phyloP scores from a whole-genome alignment of 2,329 filamentous ascomycete species.

The Penicillium crustosum region DNA sequence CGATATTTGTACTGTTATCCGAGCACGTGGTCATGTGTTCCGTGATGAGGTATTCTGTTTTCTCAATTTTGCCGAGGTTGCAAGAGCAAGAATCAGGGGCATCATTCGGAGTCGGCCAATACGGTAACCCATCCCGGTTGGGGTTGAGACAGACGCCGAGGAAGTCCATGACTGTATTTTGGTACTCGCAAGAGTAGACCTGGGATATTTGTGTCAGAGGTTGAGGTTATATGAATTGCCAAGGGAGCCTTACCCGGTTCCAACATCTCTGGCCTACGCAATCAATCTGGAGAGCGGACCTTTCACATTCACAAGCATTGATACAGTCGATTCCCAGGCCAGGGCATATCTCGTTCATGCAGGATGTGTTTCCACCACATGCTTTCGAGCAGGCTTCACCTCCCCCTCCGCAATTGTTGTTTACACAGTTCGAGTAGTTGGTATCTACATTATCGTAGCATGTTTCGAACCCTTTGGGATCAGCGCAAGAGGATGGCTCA shows the following conservation, averaged over 20 bases:
- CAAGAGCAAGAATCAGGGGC: slow-evolving; percentile 21
- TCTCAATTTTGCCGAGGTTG: slow-evolving; percentile 13
- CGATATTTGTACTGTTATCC: slow-evolving; percentile 13
- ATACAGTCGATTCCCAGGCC: slow-evolving; percentile 17
- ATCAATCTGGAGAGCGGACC: slow-evolving; percentile 6
- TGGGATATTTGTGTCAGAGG: background rate
- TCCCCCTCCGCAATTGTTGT: slow-evolving; percentile 14
- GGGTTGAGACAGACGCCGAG: slow-evolving; percentile 4
- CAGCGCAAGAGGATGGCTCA: slow-evolving; percentile 12
- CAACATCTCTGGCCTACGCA: slow-evolving; percentile 18
- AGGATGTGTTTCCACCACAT: slow-evolving; percentile 11
- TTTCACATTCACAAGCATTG: slow-evolving; percentile 17
- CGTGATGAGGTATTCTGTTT: slow-evolving; percentile 3
- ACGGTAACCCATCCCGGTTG: slow-evolving; percentile 14
- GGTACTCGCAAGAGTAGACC: slow-evolving; percentile 16
- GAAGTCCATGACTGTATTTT: slow-evolving; percentile 7
- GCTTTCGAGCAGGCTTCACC: slow-evolving; percentile 6
- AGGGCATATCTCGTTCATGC: slow-evolving; percentile 12
- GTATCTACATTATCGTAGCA: slow-evolving; percentile 14
- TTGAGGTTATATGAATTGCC: no score
- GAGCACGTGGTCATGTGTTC: slow-evolving; percentile 2
- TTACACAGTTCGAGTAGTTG: slow-evolving; percentile 14
- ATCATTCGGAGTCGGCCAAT: slow-evolving; percentile 19
- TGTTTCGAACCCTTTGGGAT: slow-evolving; percentile 10
- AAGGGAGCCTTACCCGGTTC: background rate